Evolutionary conservation across 106 monocot species (phyloP), one percentile per base, ranked within the genome.

Genomic region (Dendrobium huoshanense): DNA sequence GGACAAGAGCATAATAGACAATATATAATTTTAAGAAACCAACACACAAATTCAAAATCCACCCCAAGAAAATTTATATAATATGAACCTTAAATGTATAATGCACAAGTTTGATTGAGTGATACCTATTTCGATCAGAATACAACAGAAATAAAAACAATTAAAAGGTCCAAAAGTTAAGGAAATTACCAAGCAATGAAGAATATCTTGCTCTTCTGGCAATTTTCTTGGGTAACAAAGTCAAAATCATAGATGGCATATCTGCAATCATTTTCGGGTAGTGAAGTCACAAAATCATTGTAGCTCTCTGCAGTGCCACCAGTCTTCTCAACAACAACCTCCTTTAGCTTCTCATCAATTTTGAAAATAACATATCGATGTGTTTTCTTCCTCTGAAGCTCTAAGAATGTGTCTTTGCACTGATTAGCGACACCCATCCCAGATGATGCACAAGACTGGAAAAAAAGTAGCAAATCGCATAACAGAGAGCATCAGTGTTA

Each of bases 311-410:
- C 33, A 41, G 83, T 55, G 72, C 72, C 83, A 72, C 83, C 83
- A 73, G 79, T 83, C 45, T 83, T 83, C 72, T 83, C 83, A 24
- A 83, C 83, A 56, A 83, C 43, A 59, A 83, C 83, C 79, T 83
- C 73, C 79, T 83, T 83, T 77, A 19, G 77, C 73, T 83, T 83
- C 83, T 83, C 83, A 59, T 78, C 83, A 67, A 82, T 82, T 67
- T 82, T 82, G 77, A 82, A 82, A 65, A 82, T 77, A 43, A 82
- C 82, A 82, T 83, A 83, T 19, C 83, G 55, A 79, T 83, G 73
- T 31, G 42, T 25, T 44, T 79, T 83, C 78, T 74, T 83, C 73
- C 83, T 79, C 27, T 83, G 83, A 73, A 83, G 83, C 79, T 83
- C 83, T 49, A 83, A 73, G 73, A 83, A 83, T 44, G 67, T 83